Base-by-base conservation (phyloP, 192 early-diverging fungal genomes). In the Linnemannia zychae region DNA sequence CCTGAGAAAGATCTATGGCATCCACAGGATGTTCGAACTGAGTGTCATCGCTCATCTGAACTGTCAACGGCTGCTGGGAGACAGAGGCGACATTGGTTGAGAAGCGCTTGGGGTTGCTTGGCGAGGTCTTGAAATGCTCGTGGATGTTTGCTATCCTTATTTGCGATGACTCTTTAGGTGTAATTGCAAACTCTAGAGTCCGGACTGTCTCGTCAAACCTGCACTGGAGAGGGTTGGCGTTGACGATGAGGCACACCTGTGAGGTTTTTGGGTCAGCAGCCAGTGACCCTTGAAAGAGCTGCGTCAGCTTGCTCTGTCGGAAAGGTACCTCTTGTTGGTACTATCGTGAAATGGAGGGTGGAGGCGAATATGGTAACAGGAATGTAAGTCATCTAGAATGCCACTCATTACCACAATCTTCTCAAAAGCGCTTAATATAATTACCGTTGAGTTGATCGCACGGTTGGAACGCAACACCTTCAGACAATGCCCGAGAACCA, bases 401-500 rank as follows among this genome's bases (percentile, higher is more conserved):
- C 40, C 40, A 44, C 40, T 44, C 40, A 44, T 44, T 44, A 44
- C 40, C 40, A 44, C 40, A 44, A 9, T 3, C 40, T 44, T 28
- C 3, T 52, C 33, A 20, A 15, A 65, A 65, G 22, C 3, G 28
- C 28, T 12, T 12, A 22, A 12, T 31, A 15, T 37, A 24, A n/a
- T 20, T 81, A 92, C 90, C 76, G 90, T 90, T 76, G 24, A 24
- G 9, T 24, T 33, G 5, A 69, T 81, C 6, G 72, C 38, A 66
- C 89, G 89, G 82, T 95, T 95, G 52, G 81, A 79, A 50, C 92
- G 79, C 12, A 92, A 74, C 5, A 92, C 91, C 34, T 94, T 92
- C 81, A 96, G 90, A 74, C 93, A 94, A 78, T 95, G 94, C 20
- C 94, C 91, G 3, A 95, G 84, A 7, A 92, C 91, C 91, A 95